phyloP scores from a whole-genome alignment of 2,329 filamentous ascomycete species.

The Blastomyces gilchristii region DNA sequence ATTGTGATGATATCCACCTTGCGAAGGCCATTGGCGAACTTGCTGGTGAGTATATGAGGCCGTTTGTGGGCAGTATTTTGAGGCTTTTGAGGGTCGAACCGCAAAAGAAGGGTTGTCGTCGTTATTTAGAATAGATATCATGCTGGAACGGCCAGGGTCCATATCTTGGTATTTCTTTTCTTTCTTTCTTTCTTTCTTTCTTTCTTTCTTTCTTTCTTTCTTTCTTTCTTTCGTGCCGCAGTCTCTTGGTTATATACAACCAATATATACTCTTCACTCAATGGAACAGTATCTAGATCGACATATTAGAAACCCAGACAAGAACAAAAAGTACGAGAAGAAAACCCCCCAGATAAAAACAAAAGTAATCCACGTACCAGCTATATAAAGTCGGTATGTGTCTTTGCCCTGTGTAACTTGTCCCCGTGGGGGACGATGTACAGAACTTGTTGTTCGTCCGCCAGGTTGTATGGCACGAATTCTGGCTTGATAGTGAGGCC shows the following conservation, averaged over 20 bases:
- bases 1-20: constrained; percentile 7
- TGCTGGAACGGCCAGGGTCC: constrained; percentile 26
- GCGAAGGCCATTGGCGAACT: constrained; percentile 6
- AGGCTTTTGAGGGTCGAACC: constrained; percentile 24
- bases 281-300: not conserved
- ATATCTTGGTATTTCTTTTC: constrained; percentile 16
- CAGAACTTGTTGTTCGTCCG: constrained; percentile 3
- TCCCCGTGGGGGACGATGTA: not conserved
- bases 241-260: not conserved
- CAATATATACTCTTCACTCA: not conserved
- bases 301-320: not conserved
- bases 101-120: constrained; percentile 39
- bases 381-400: constrained; percentile 2
- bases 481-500: not conserved
- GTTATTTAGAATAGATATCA: constrained; percentile 39
- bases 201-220: not conserved
- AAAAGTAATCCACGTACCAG: not conserved
- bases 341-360: not conserved
- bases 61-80: constrained; percentile 6
- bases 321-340: not conserved
- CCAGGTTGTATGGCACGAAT: not conserved
- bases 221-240: not conserved
- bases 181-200: too few relatives aligned
- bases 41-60: constrained; percentile 9
- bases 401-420: constrained; percentile 3